Evolutionary conservation across 2,329 filamentous ascomycete genomes (phyloP).

Genomic region (Penicillium psychrosexuale): DNA sequence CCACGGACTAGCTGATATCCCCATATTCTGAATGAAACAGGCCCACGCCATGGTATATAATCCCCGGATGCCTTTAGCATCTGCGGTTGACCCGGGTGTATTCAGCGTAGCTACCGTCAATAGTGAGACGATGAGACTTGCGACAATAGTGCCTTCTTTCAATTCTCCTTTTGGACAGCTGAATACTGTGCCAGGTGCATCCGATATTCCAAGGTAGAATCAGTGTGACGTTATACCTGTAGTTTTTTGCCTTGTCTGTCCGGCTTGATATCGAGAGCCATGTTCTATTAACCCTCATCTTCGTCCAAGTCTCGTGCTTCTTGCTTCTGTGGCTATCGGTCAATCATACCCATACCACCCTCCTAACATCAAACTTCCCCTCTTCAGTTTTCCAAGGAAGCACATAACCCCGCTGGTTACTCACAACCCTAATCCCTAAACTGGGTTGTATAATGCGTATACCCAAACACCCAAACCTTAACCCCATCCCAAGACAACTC

Average conservation of each 20-base stretch:
- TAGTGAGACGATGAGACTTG: conserved; percentile 38
- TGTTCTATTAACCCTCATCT: not conserved
- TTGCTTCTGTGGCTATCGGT: too few relatives aligned
- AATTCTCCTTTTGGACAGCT: conserved; percentile 37
- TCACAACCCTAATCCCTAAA: conserved; percentile 41
- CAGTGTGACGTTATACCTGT: not conserved
- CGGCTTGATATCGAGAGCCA: not conserved
- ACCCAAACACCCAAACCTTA: conserved; percentile 46
- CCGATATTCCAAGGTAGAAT: conserved; percentile 23
- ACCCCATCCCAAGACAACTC: conserved; percentile 24
- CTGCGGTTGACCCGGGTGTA: conserved; percentile 33
- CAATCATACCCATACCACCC: not conserved
- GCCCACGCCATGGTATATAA: conserved; percentile 42
- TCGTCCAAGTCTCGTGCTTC: too few relatives aligned
- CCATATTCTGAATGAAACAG: conserved; percentile 39
- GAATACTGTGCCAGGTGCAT: conserved; percentile 41
- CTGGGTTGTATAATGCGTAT: conserved; percentile 46
- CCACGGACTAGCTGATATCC: conserved; percentile 32
- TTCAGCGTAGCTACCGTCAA: conserved; percentile 42
- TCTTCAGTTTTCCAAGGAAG: conserved; percentile 20
- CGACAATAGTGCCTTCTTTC: conserved; percentile 33
- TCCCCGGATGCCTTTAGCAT: conserved; percentile 42
- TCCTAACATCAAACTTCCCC: not conserved
- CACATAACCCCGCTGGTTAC: conserved; percentile 47
- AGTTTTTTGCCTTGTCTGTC: not conserved